phyloP scores from a whole-genome alignment of 2,329 filamentous ascomycete genomes.

The Colletotrichum sp. region DNA sequence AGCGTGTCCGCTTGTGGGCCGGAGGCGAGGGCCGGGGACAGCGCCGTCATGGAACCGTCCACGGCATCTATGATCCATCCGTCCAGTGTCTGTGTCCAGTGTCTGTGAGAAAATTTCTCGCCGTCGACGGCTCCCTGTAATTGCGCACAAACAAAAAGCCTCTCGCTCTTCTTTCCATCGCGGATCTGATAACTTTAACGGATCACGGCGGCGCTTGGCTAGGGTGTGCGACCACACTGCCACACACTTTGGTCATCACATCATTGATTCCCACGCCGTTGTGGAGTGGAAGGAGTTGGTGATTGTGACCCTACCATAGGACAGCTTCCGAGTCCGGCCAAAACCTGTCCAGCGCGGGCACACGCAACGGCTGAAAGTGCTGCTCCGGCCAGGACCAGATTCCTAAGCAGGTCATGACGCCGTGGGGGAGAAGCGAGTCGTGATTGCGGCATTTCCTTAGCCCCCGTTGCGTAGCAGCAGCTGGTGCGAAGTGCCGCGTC shows the following conservation, averaged over 20 bases:
- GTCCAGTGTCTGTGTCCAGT: background rate
- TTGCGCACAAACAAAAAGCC: background rate
- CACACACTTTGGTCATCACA: background rate
- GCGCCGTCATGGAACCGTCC: background rate
- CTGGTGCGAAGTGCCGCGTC: constrained; percentile 9
- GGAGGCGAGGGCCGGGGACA: background rate
- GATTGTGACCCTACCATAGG: background rate
- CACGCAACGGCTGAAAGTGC: background rate
- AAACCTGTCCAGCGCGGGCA: background rate
- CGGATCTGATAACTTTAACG: constrained; percentile 20
- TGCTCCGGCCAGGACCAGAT: background rate
- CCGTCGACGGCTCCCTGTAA: background rate
- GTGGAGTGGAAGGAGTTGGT: background rate
- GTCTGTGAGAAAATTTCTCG: background rate
- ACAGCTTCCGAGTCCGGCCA: background rate
- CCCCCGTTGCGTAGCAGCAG: background rate
- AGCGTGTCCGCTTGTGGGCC: constrained; percentile 12
- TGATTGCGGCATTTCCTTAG: constrained; percentile 14
- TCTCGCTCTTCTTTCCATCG: background rate
- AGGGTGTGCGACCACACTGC: background rate
- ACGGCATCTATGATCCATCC: background rate
- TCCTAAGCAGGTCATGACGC: background rate
- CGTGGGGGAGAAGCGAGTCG: background rate
- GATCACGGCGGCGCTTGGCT: background rate
- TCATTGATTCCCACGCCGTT: background rate